A percentile compares a stretch with the other conserved stretches of the same genome.
These are phyloP conservation scores for Pulveroboletus sp. DNA, from an alignment of 768 basidiomycete genomes.

Conservation along the genomic window DNA sequence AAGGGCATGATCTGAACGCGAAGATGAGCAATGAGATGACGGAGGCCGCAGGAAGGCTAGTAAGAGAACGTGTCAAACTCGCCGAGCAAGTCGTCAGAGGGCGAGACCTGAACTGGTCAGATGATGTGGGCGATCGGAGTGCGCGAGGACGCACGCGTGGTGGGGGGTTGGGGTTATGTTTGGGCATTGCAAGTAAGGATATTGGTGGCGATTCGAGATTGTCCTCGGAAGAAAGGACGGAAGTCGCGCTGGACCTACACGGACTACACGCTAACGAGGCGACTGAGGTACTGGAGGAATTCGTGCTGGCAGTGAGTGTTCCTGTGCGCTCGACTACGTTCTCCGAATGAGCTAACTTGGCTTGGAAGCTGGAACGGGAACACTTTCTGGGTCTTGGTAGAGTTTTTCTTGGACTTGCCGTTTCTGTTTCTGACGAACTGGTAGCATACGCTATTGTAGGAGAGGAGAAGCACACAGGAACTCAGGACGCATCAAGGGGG, in stretches of 20 bases:
- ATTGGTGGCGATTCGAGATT: slow-evolving; percentile 49
- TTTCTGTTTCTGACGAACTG: slow-evolving; percentile 7
- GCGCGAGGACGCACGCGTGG: slow-evolving; percentile 73
- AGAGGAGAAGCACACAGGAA: slow-evolving; percentile 93
- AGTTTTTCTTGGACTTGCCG: slow-evolving; percentile 19
- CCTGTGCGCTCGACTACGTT: background rate
- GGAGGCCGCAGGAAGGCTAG: slow-evolving; percentile 77
- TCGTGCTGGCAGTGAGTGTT: slow-evolving; percentile 73
- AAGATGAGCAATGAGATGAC: slow-evolving; percentile 87
- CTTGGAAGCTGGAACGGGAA: slow-evolving; percentile 72
- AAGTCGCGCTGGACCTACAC: slow-evolving; percentile 84
- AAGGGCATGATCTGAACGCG: slow-evolving; percentile 89
- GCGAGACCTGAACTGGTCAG: slow-evolving; percentile 71
- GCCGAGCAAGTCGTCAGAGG: slow-evolving; percentile 71
- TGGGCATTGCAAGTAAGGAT: slow-evolving; percentile 75
- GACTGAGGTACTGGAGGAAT: slow-evolving; percentile 84
- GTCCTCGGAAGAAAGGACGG: slow-evolving; percentile 85
- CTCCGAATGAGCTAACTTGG: slow-evolving; percentile 11
- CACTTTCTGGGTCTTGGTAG: slow-evolving; percentile 81
- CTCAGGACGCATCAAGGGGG: slow-evolving; percentile 78
- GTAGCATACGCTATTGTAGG: slow-evolving; percentile 87
- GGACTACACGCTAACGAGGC: slow-evolving; percentile 93
- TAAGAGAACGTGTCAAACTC: slow-evolving; percentile 72
- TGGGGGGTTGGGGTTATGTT: slow-evolving; percentile 75
- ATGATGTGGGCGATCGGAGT: slow-evolving; percentile 77